Base-by-base conservation (phyloP, 257 asterid species). In the Solanum pimpinellifolium region DNA sequence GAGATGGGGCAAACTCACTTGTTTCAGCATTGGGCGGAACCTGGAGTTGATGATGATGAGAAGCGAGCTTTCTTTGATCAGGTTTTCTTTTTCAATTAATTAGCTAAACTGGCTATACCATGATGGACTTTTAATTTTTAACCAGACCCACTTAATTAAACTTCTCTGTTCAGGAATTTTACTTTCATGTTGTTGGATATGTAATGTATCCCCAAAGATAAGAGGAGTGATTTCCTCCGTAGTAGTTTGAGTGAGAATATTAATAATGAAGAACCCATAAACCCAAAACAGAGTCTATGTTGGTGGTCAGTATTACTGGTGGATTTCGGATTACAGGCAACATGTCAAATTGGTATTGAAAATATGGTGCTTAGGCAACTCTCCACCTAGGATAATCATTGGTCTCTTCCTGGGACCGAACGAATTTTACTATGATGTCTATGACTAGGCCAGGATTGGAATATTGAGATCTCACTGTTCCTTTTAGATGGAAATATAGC, bases 301-400 rank as follows among this genome's bases (percentile, higher is more conserved):
- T 78, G 59, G 66, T 46, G 65, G 84, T 78, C 84, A 78, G 41
- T 78, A 46, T 46, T 4, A 44, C 65, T 25, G 65, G 65, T 46
- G 25, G 41, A 46, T 46, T 78, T 78, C 5, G 9, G 84, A 78
- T 44, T 44, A 9, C 84, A 44, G 66, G 66, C 62, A 78, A 76
- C 59, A n/a, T n/a, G 31, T 42, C 99, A 94, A 93, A 90, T 97
- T 97, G 10, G 98, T 98, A 88, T 97, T 93, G 92, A 96, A 94
- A 86, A 97, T 95, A 83, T 95, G 99, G 89, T 97, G 99, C 91
- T 97, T 94, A 35, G 99, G 99, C 80, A 97, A 91, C 81, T 98
- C 99, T 78, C 98, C 98, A 42, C 98, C 99, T 20, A 95, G 98
- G 85, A 95, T 91, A 81, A 97, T 92, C 94, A 94, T 92, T 85